Conservation (phyloP, 768 basidiomycete species). For the Lentinus brumalis region DNA sequence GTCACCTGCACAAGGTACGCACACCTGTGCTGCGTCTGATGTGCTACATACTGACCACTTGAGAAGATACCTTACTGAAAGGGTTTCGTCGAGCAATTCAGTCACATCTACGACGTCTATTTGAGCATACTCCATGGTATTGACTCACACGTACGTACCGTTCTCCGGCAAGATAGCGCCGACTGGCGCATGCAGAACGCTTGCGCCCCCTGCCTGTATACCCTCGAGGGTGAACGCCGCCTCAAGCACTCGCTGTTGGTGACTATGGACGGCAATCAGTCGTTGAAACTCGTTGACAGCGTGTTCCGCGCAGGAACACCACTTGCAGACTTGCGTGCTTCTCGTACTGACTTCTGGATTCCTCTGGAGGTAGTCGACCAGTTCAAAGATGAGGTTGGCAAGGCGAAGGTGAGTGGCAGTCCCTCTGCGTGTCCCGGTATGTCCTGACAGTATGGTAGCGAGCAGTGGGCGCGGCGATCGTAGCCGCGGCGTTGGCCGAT, state of each 20-base stretch:
- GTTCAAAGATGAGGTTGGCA: slow-evolving; percentile 24
- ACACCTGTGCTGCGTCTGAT: too few species aligned
- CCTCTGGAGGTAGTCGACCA: slow-evolving; percentile 14
- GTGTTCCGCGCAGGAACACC: neutral
- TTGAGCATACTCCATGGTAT: slow-evolving; percentile 23
- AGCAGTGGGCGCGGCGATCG: too few species aligned
- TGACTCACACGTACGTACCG: slow-evolving; percentile 12
- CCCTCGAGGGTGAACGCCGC: slow-evolving; percentile 7
- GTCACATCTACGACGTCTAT: slow-evolving; percentile 29
- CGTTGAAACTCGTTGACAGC: slow-evolving; percentile 20
- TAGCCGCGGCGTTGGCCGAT: too few species aligned
- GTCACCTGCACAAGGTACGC: slow-evolving; percentile 25
- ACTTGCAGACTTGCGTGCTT: neutral
- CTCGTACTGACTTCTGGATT: slow-evolving; percentile 10
- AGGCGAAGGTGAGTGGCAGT: slow-evolving; percentile 9
- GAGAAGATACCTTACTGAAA: slow-evolving; percentile 7
- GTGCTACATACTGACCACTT: too few species aligned
- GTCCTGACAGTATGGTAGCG: too few species aligned
- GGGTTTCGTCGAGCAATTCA: slow-evolving; percentile 24
- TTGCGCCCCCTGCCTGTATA: slow-evolving; percentile 32
- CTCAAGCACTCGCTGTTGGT: slow-evolving; percentile 21
- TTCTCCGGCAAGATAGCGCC: slow-evolving; percentile 18
- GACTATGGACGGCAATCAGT: slow-evolving; percentile 24
- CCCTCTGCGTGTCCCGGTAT: too few species aligned
- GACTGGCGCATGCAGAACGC: slow-evolving; percentile 29